These are phyloP conservation scores for Mortierella sp. DNA, from an alignment of 371 early-diverging fungal species.

Conservation along the genomic window DNA sequence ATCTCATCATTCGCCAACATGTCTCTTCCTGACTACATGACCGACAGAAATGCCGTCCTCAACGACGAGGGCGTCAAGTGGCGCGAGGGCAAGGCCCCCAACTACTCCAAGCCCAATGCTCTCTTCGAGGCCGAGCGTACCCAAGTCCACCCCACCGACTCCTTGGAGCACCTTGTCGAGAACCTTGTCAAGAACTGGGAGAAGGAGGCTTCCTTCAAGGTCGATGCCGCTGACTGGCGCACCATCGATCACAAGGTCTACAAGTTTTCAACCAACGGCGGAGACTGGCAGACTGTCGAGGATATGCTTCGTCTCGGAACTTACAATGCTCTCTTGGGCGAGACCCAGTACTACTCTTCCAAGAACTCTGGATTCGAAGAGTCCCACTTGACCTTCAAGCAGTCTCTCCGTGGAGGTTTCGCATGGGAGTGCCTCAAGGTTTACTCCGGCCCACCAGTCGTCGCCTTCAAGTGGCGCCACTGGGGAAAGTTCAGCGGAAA, in stretches of 20 bases:
- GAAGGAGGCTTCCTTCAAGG: conserved; percentile 68
- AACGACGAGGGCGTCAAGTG: conserved; percentile 62
- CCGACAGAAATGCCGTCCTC: conserved; percentile 67
- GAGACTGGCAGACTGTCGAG: conserved; percentile 57
- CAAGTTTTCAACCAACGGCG: conserved; percentile 64
- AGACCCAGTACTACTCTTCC: conserved; percentile 65
- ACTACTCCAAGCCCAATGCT: conserved; percentile 63
- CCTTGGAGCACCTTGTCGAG: conserved; percentile 62
- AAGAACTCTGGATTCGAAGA: conserved; percentile 65
- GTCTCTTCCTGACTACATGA: conserved; percentile 66
- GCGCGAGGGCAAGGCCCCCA: conserved; percentile 64
- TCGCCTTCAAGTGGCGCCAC: conserved; percentile 69
- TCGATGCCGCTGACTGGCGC: conserved; percentile 63
- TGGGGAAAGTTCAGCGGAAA: conserved; percentile 66
- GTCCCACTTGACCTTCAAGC: conserved; percentile 67
- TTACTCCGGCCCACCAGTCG: conserved; percentile 64
- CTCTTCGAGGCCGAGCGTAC: conserved; percentile 61
- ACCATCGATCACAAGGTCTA: conserved; percentile 63
- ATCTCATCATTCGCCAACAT: conserved; percentile 23
- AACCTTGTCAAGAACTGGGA: conserved; percentile 72
- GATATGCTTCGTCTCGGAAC: conserved; percentile 68
- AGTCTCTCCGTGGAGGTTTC: conserved; percentile 60
- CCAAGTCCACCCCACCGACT: conserved; percentile 60
- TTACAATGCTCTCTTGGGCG: conserved; percentile 70
- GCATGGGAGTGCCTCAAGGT: conserved; percentile 68